Percentiles rank a stretch among this genome's conserved stretches.
These are phyloP conservation scores for Aspergillus avenaceus DNA, from an alignment of 495 filamentous ascomycete species.

Conservation along the genomic window DNA sequence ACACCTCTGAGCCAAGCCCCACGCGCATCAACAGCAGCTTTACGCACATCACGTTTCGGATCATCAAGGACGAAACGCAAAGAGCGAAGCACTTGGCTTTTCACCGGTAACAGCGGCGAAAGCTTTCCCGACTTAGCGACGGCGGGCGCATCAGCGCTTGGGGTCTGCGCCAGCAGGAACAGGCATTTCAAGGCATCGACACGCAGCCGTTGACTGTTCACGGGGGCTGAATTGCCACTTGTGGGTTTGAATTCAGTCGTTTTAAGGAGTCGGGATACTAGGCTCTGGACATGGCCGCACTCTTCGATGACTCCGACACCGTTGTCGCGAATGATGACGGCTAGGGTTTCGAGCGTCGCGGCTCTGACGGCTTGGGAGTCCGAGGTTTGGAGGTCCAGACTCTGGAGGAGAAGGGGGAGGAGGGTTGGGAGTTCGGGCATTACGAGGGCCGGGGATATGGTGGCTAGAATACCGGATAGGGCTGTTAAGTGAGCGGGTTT, in stretches of 20 bases:
- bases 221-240: slow-evolving; percentile 1
- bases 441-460: slow-evolving; percentile 56
- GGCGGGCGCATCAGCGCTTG: slow-evolving; percentile 20
- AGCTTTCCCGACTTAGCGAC: slow-evolving; percentile 31
- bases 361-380: slow-evolving; percentile 52
- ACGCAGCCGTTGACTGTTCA: slow-evolving; percentile 44
- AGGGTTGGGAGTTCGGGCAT: slow-evolving; percentile 56
- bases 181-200: slow-evolving; percentile 54
- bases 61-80: slow-evolving; percentile 60
- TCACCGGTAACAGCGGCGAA: slow-evolving; percentile 54
- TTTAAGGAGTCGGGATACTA: slow-evolving; percentile 56
- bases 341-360: slow-evolving; percentile 58
- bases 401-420: slow-evolving; percentile 65
- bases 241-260: slow-evolving; percentile 25
- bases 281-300: slow-evolving; percentile 56
- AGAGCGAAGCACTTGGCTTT: slow-evolving; percentile 50
- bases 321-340: slow-evolving; percentile 54
- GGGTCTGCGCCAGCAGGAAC: slow-evolving; percentile 46
- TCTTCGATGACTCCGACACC: slow-evolving; percentile 46
- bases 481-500: slow-evolving; percentile 65
- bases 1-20: slow-evolving; percentile 57
- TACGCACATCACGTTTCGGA: slow-evolving; percentile 61
- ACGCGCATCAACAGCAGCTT: slow-evolving; percentile 64
- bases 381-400: slow-evolving; percentile 55
- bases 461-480: slow-evolving; percentile 59